phyloP scores from a whole-genome alignment of 768 basidiomycete species.

The Lactarius vividus region DNA sequence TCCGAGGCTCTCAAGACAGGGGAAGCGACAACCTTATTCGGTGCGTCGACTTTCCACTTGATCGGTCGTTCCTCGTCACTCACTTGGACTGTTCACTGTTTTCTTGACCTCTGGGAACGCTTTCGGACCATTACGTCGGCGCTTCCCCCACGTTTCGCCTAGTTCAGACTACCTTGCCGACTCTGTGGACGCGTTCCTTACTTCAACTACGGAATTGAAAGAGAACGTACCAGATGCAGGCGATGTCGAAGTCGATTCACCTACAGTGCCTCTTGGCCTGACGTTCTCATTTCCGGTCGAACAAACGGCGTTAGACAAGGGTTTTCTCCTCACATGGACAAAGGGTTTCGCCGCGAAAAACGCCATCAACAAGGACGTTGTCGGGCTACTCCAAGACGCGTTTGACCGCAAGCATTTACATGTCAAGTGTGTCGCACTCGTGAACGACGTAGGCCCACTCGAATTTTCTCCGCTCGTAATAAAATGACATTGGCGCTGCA shows the following conservation, averaged over 20 bases:
- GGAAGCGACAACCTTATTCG: slow-evolving; percentile 83
- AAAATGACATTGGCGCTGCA: neutral
- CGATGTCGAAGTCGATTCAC: slow-evolving; percentile 40
- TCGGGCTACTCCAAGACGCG: slow-evolving; percentile 85
- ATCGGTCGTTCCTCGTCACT: neutral
- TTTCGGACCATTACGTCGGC: neutral
- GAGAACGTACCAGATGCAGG: neutral
- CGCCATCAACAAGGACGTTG: slow-evolving; percentile 86
- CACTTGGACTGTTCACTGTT: neutral
- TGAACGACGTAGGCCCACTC: slow-evolving; percentile 75
- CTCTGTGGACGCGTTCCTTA: slow-evolving; percentile 93
- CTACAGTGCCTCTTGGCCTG: slow-evolving; percentile 68
- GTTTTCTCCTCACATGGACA: slow-evolving; percentile 91
- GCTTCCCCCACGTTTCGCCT: neutral
- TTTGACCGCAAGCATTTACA: slow-evolving; percentile 91
- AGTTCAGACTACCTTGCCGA: slow-evolving; percentile 91
- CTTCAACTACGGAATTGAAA: slow-evolving; percentile 39
- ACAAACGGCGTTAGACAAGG: slow-evolving; percentile 88
- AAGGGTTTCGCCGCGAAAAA: slow-evolving; percentile 95
- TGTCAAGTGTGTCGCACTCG: slow-evolving; percentile 87
- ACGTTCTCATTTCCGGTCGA: slow-evolving; percentile 99
- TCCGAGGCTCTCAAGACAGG: slow-evolving; percentile 93
- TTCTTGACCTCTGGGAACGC: neutral
- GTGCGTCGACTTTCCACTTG: slow-evolving; percentile 40
- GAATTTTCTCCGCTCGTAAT: neutral